Conservation (phyloP, 768 basidiomycete species). For the Leccinellum rugosiceps region DNA sequence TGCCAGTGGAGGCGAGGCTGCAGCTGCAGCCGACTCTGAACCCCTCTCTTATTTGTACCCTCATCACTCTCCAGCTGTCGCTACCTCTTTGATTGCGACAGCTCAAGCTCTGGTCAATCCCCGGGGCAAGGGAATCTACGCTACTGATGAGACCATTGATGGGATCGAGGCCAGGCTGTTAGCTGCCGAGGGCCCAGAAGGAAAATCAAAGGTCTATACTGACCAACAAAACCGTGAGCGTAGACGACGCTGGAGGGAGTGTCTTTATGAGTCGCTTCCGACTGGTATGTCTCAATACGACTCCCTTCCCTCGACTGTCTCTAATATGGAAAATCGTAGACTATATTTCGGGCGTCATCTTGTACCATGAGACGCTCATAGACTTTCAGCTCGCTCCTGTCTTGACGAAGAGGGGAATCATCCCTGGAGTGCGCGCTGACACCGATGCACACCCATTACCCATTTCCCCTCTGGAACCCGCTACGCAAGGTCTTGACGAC, state of each 20-base stretch:
- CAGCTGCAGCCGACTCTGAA: slow-evolving; percentile 7
- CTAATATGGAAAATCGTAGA: slow-evolving; percentile 27
- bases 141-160: slow-evolving; percentile 51
- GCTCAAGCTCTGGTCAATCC: slow-evolving; percentile 46
- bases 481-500: slow-evolving; percentile 49
- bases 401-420: slow-evolving; percentile 43
- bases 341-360: slow-evolving; percentile 49
- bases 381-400: slow-evolving; percentile 48
- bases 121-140: slow-evolving; percentile 50
- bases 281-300: slow-evolving; percentile 27
- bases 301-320: background rate
- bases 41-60: slow-evolving; percentile 35
- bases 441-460: slow-evolving; percentile 47
- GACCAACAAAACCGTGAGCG: slow-evolving; percentile 39
- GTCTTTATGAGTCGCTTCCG: slow-evolving; percentile 40
- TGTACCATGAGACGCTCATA: slow-evolving; percentile 47
- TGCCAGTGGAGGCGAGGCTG: slow-evolving; percentile 1
- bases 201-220: slow-evolving; percentile 23
- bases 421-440: slow-evolving; percentile 50
- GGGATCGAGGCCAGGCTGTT: slow-evolving; percentile 38
- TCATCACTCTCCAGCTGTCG: slow-evolving; percentile 39
- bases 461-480: slow-evolving; percentile 42
- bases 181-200: slow-evolving; percentile 30
- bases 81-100: slow-evolving; percentile 41
- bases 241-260: slow-evolving; percentile 43